Evolutionary conservation across 2,329 filamentous ascomycete genomes (phyloP).

Genomic region (Xylariaceae sp.): DNA sequence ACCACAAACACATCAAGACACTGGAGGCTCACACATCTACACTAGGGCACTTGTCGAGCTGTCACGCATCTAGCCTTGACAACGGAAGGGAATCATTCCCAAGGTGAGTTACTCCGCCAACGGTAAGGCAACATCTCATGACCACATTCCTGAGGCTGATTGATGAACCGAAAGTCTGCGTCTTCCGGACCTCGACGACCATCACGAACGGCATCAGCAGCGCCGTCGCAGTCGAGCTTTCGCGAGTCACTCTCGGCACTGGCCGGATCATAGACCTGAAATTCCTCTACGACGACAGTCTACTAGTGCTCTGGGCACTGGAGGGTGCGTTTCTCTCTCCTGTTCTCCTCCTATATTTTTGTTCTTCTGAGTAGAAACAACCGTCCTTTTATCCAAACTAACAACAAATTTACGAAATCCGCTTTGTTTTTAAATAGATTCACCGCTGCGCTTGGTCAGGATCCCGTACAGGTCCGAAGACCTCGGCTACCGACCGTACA

Average conservation of each 20-base stretch:
- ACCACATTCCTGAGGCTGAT: neutral
- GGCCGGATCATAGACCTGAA: slow-evolving; percentile 56
- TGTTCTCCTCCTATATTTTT: neutral
- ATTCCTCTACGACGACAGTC: slow-evolving; percentile 57
- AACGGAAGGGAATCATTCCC: slow-evolving; percentile 32
- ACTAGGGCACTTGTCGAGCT: slow-evolving; percentile 32
- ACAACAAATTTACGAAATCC: no score
- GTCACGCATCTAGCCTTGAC: slow-evolving; percentile 39
- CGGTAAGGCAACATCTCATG: no score
- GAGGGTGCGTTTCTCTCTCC: slow-evolving; percentile 29
- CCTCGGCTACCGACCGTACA: slow-evolving; percentile 35
- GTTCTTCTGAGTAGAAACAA: no score
- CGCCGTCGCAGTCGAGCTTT: slow-evolving; percentile 33
- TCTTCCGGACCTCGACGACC: slow-evolving; percentile 49
- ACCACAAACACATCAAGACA: no score
- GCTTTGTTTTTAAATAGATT: slow-evolving; percentile 17
- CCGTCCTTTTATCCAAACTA: no score
- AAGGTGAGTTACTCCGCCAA: no score
- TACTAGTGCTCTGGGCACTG: slow-evolving; percentile 53
- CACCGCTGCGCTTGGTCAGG: slow-evolving; percentile 26
- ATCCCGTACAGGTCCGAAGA: slow-evolving; percentile 35
- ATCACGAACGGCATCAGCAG: slow-evolving; percentile 57
- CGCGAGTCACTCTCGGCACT: slow-evolving; percentile 37
- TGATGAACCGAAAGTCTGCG: slow-evolving; percentile 39
- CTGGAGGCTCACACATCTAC: slow-evolving; percentile 7